Conservation (phyloP, 1,284 basidiomycete genomes). For the Ceratobasidium sp. region DNA sequence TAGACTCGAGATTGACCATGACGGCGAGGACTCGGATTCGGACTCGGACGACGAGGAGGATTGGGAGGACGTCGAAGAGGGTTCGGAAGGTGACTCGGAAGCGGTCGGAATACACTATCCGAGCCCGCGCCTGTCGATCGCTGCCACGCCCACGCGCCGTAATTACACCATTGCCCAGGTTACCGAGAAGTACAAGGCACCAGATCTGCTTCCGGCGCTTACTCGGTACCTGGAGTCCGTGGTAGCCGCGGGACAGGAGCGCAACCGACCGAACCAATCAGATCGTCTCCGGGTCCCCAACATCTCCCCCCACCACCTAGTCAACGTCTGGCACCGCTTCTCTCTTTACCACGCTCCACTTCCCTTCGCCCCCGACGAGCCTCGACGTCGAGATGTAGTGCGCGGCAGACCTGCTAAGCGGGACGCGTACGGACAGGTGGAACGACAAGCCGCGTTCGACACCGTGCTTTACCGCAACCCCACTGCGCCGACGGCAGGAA, state of each 20-base stretch:
- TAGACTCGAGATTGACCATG: background rate
- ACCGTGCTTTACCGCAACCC: slow-evolving; percentile 2
- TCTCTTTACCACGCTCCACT: background rate
- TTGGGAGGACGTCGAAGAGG: background rate
- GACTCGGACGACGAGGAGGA: background rate
- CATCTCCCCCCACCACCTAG: background rate
- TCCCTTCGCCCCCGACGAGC: slow-evolving; percentile 25
- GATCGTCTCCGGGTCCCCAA: background rate
- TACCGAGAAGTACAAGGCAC: background rate
- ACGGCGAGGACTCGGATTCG: background rate
- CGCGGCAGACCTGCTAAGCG: background rate
- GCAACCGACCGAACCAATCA: slow-evolving; percentile 4
- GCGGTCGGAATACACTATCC: background rate
- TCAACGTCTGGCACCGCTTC: slow-evolving; percentile 30
- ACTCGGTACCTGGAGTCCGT: background rate
- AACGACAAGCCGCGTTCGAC: background rate
- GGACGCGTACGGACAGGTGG: background rate
- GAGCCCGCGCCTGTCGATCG: background rate
- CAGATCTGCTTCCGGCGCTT: slow-evolving; percentile 4
- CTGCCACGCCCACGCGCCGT: background rate
- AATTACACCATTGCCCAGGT: background rate
- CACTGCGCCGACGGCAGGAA: background rate
- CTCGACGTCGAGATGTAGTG: slow-evolving; percentile 25
- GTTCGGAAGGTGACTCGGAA: background rate
- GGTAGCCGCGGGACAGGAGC: background rate